Evolutionary conservation across 2,329 filamentous ascomycete genomes (phyloP).

Genomic region (Didymella sp.): DNA sequence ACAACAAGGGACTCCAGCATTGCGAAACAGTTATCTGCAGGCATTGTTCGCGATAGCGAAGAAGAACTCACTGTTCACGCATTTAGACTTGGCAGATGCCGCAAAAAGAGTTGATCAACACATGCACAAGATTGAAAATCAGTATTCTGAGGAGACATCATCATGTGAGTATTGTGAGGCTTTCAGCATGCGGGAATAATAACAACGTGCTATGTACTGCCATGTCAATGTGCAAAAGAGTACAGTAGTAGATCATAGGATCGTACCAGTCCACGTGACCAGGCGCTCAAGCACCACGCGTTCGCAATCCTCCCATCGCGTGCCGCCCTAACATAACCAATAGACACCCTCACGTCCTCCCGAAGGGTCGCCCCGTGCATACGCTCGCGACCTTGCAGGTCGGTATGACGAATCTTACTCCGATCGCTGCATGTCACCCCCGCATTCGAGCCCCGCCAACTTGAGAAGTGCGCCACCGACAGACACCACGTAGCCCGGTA

Average conservation of each 20-base stretch:
- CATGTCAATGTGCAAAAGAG: background rate
- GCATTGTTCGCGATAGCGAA: no score
- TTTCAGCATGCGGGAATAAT: no score
- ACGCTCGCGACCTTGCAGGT: slow-evolving; percentile 8
- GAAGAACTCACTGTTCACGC: no score
- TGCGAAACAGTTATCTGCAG: no score
- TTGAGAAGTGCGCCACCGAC: background rate
- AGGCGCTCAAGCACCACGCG: background rate
- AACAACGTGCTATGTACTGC: no score
- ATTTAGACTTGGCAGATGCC: no score
- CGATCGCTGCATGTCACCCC: slow-evolving; percentile 9
- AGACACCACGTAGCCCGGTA: slow-evolving; percentile 7
- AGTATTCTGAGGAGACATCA: no score
- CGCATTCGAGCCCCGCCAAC: slow-evolving; percentile 5
- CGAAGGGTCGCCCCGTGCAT: slow-evolving; percentile 12
- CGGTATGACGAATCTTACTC: slow-evolving; percentile 3
- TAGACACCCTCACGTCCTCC: slow-evolving; percentile 1
- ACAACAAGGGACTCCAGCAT: no score
- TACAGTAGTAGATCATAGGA: background rate
- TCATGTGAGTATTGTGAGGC: no score
- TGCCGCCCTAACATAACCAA: slow-evolving; percentile 5
- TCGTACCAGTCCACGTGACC: background rate
- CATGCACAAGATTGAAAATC: no score
- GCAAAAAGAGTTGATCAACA: no score
- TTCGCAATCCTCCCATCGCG: background rate